Conservation (phyloP, 177 flowering plant species). For the Vitis hybrid region DNA sequence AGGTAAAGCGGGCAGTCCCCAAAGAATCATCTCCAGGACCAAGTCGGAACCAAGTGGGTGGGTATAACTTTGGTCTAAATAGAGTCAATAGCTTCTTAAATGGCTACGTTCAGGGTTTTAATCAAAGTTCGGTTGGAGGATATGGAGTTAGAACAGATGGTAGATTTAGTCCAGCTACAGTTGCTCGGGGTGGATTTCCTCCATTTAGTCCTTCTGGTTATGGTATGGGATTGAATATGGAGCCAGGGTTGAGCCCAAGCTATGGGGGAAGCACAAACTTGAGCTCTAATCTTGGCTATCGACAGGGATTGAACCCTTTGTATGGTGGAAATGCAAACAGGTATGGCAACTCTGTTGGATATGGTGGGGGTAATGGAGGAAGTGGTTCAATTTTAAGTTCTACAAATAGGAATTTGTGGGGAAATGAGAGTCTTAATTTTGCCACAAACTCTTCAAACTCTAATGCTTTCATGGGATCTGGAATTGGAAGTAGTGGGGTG, state of each 20-base stretch:
- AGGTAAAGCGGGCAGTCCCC: constrained; percentile 66
- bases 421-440: constrained; percentile 39
- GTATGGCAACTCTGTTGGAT: constrained; percentile 38
- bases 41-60: constrained; percentile 38
- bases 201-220: constrained; percentile 49
- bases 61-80: constrained; percentile 33
- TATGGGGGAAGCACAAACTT: constrained; percentile 41
- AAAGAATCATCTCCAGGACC: constrained; percentile 61
- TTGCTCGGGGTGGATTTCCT: constrained; percentile 59
- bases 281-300: constrained; percentile 44
- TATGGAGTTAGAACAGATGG: constrained; percentile 55
- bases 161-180: constrained; percentile 50
- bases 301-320: constrained; percentile 47
- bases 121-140: constrained; percentile 39
- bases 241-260: constrained; percentile 47
- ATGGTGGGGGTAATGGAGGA: constrained; percentile 43
- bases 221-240: constrained; percentile 59
- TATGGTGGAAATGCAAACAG: constrained; percentile 50
- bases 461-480: constrained; percentile 36
- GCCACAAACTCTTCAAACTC: constrained; percentile 36
- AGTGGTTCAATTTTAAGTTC: constrained; percentile 40
- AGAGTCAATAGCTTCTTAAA: constrained; percentile 43
- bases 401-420: constrained; percentile 53
- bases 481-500: constrained; percentile 44
- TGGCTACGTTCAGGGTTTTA: constrained; percentile 46